Percentiles rank a stretch among this genome's conserved stretches.
phyloP scores from a whole-genome alignment of 495 filamentous ascomycete species.

The Saxispiralis lemnorum region DNA sequence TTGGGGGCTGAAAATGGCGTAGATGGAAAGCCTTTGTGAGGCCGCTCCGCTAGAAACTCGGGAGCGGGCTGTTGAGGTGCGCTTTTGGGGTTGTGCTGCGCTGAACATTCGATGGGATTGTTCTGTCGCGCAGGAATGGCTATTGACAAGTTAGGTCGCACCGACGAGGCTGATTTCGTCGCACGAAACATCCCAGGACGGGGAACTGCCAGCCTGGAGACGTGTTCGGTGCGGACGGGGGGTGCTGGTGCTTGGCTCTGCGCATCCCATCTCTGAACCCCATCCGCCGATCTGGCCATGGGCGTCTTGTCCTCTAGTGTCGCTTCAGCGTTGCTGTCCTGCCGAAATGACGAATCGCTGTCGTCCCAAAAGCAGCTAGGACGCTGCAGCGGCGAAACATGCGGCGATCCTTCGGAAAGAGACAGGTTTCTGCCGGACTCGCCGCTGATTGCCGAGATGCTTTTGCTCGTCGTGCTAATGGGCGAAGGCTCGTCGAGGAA shows the following conservation, averaged over 20 bases:
- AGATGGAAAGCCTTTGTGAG: neutral
- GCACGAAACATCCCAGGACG: neutral
- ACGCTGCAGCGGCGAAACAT: neutral
- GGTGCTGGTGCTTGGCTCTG: no score
- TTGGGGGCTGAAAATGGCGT: neutral
- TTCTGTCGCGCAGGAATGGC: no score
- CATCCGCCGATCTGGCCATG: no score
- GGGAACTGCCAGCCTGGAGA: neutral
- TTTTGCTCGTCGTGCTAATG: constrained; percentile 21
- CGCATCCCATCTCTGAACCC: no score
- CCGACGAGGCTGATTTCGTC: no score
- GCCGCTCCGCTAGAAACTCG: neutral
- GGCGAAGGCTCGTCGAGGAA: constrained; percentile 21
- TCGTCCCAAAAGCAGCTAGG: constrained; percentile 1
- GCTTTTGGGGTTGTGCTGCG: neutral
- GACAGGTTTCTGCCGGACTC: neutral
- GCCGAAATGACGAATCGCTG: constrained; percentile 2
- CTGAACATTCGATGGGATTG: no score
- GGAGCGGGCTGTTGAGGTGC: neutral
- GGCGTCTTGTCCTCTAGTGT: neutral
- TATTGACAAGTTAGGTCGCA: no score
- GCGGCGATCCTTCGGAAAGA: neutral
- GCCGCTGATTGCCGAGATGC: constrained; percentile 14
- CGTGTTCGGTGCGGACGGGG: no score
- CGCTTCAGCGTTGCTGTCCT: constrained; percentile 7